Conservation (phyloP, 805 yeast species). For the Metschnikowia chrysomelidarum region DNA sequence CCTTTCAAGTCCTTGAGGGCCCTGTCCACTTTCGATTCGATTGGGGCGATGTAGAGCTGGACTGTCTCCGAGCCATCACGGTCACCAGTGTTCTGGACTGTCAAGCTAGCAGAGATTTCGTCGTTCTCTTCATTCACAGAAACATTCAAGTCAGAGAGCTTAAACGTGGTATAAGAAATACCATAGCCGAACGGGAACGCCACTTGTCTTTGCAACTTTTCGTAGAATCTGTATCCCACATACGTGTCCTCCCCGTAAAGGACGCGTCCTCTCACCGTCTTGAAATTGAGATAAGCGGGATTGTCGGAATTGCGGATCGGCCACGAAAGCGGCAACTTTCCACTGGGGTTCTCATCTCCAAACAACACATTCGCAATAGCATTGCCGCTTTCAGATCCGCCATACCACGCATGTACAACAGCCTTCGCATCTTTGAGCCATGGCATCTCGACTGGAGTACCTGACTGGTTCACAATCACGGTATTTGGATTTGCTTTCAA, state of each 20-base stretch:
- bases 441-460: conserved; percentile 61
- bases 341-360: conserved; percentile 61
- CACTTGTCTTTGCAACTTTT: conserved; percentile 46
- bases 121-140: conserved; percentile 22
- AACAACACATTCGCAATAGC: conserved; percentile 58
- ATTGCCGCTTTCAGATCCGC: conserved; percentile 58
- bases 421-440: conserved; percentile 45
- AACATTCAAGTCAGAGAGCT: conserved; percentile 37
- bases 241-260: conserved; percentile 65
- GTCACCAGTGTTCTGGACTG: conserved; percentile 48
- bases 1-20: conserved; percentile 62
- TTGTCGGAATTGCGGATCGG: conserved; percentile 52
- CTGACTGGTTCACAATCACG: conserved; percentile 56
- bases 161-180: conserved; percentile 56
- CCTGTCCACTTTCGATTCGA: conserved; percentile 41
- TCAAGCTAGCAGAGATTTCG: conserved; percentile 31
- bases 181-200: conserved; percentile 64
- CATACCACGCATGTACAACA: conserved; percentile 53
- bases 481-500: conserved; percentile 48
- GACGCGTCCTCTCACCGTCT: conserved; percentile 50
- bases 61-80: conserved; percentile 52
- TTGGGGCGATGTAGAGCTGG: conserved; percentile 49
- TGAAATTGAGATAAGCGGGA: conserved; percentile 54
- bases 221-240: conserved; percentile 63
- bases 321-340: conserved; percentile 55